Evolutionary conservation across 2,329 filamentous ascomycete species (phyloP).

Genomic region (Penicillium sp.): DNA sequence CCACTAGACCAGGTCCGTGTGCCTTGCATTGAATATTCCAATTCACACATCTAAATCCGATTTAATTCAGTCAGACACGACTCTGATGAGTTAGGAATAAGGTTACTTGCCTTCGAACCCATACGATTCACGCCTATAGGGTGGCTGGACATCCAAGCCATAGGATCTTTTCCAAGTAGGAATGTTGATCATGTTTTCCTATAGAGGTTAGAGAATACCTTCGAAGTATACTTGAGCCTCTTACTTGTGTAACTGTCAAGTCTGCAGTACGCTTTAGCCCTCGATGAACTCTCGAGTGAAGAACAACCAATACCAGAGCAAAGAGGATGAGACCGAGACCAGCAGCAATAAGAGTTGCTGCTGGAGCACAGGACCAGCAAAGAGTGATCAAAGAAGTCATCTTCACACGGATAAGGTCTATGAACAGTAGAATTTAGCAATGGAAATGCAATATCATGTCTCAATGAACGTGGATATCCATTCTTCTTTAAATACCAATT

Average conservation of each 20-base stretch:
- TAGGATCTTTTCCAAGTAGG: not conserved
- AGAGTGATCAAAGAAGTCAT: not conserved
- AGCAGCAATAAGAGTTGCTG: too few relatives aligned
- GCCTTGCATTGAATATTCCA: not conserved
- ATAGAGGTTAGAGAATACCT: not conserved
- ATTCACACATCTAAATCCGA: not conserved
- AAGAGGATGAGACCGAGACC: not conserved
- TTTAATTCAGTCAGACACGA: not conserved
- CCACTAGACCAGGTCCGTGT: not conserved
- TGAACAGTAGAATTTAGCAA: not conserved
- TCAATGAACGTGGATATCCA: not conserved
- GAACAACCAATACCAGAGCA: not conserved
- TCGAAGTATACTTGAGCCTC: not conserved
- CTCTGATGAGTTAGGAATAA: not conserved
- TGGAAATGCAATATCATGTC: not conserved
- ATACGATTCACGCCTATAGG: not conserved
- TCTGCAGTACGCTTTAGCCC: not conserved
- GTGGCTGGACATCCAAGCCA: not conserved
- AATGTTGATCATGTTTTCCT: not conserved
- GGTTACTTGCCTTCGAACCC: not conserved
- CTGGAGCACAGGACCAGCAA: not conserved
- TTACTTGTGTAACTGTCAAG: not conserved
- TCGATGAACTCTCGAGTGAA: not conserved
- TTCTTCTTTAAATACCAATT: not conserved
- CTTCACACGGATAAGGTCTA: too few relatives aligned